Evolutionary conservation across 108 stramenopile species (phyloP), one percentile per base, ranked within the genome.

Genomic region (Pseudonitzschia delicatissima): DNA sequence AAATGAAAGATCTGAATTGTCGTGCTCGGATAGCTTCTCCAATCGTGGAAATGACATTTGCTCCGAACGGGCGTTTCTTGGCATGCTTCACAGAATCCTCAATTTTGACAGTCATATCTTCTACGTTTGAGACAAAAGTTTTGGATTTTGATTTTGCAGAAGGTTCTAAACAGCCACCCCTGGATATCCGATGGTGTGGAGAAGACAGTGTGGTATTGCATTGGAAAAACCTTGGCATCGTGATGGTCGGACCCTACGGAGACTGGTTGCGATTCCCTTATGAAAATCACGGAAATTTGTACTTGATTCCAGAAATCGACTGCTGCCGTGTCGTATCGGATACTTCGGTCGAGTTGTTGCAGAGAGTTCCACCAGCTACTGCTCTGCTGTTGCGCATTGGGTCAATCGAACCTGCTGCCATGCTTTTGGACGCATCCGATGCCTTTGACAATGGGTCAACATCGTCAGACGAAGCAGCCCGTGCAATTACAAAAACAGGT

Each of bases 191-290:
- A 57, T 96, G 96, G 96, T 98, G 97, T 60, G 97, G 97, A 48
- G 91, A 96, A 69, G 97, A 98, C 72, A 77, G 89, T 55, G 95
- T 97, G 6, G 93, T 94, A 13, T 65, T 96, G 28, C 92, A 96
- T 64, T 97, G 94, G 92, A 90, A 85, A 39, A 93, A 94, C 28
- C 64, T 96, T 75, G 97, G 96, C 6, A 77, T 96, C 33, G 71
- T 96, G 25, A 88, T 97, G 86, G 96, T 98, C 3, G 98, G 98
- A 3, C 96, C 96, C 1, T 96, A 95, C 70, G 98, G 98, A 18
- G 96, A 98, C 72, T 97, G 93, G 92, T 66, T 95, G 57, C 83
- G 92, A 32, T 97, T 88, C 64, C 88, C 87, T 1, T 95, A 94
- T 60, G 77, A 88, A 42, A 71, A 84, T 39, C 47, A 70, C 31